A percentile compares a stretch with the other conserved stretches of the same genome.
These are phyloP conservation scores for Pseudogymnoascus sp. DNA, from an alignment of 2,329 filamentous ascomycete genomes.

Conservation along the genomic window DNA sequence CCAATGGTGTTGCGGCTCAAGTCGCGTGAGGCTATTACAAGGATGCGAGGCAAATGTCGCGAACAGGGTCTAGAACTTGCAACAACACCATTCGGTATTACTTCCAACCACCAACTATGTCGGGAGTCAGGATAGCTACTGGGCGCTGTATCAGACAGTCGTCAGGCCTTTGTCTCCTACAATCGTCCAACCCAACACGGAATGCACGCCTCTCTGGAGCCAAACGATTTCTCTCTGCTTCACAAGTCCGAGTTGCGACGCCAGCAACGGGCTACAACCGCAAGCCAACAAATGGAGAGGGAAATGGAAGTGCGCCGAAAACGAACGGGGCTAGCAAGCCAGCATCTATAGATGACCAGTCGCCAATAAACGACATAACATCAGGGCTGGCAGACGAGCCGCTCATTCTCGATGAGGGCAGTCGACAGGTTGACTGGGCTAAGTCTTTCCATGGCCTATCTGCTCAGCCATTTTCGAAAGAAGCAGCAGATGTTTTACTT, in stretches of 20 bases:
- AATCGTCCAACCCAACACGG: not conserved
- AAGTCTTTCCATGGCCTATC: constrained; percentile 64
- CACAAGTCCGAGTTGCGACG: constrained; percentile 17
- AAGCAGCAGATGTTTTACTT: constrained; percentile 53
- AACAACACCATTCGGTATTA: not conserved
- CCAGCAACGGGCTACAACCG: constrained; percentile 21
- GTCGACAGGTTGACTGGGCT: constrained; percentile 61
- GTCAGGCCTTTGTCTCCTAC: not conserved
- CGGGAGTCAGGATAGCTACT: not conserved
- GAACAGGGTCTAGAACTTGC: not conserved
- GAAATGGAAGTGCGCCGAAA: not conserved
- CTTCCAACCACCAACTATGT: constrained; percentile 1
- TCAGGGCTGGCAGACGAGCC: constrained; percentile 44
- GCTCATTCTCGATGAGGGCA: constrained; percentile 37
- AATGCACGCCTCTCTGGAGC: not conserved
- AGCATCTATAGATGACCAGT: constrained; percentile 41
- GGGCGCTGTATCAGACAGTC: not conserved
- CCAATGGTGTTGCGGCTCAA: constrained; percentile 11
- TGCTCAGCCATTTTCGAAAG: constrained; percentile 52
- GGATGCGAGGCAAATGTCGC: not conserved
- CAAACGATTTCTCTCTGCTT: constrained; percentile 16
- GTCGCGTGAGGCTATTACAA: constrained; percentile 5
- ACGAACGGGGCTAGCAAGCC: constrained; percentile 35
- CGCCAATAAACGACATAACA: constrained; percentile 33
- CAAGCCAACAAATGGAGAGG: constrained; percentile 14